Percentiles rank a stretch among this genome's conserved stretches.
These are phyloP conservation scores for Cercospora sesami DNA, from an alignment of 2,329 filamentous ascomycete genomes.

Conservation along the genomic window DNA sequence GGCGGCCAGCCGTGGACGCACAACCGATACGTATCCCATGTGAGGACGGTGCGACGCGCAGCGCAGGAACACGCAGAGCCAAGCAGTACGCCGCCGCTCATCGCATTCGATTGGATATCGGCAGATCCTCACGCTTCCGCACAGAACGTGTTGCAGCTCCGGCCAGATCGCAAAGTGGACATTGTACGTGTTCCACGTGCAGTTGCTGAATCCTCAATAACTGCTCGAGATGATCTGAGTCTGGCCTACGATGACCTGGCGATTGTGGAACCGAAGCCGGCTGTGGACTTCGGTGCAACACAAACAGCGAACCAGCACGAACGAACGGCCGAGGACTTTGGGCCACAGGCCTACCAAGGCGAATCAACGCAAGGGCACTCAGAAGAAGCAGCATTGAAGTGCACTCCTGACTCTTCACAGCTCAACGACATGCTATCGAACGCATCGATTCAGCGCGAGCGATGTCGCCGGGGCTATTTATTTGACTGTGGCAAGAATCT, in stretches of 20 bases:
- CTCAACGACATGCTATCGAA: conserved; percentile 29
- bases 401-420: conserved; percentile 23
- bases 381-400: conserved; percentile 18
- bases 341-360: conserved; percentile 29
- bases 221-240: conserved; percentile 46
- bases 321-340: conserved; percentile 32
- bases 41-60: conserved; percentile 47
- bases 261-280: conserved; percentile 28
- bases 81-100: conserved; percentile 51
- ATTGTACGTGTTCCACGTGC: conserved; percentile 49
- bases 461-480: conserved; percentile 58
- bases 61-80: conserved; percentile 49
- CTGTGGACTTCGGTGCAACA: conserved; percentile 11
- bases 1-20: conserved; percentile 44
- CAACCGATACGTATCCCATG: conserved; percentile 48
- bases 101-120: conserved; percentile 63
- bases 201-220: conserved; percentile 46
- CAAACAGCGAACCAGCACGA: conserved; percentile 23
- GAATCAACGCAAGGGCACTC: conserved; percentile 6
- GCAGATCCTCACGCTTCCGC: conserved; percentile 47
- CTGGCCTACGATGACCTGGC: conserved; percentile 29
- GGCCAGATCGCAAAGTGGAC: conserved; percentile 53
- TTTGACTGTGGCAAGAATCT: conserved; percentile 65
- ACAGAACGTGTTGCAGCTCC: conserved; percentile 55
- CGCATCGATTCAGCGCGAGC: conserved; percentile 48